Base-by-base conservation (phyloP, 73 alveolate genomes). In the Paramecium sexaurelia region DNA sequence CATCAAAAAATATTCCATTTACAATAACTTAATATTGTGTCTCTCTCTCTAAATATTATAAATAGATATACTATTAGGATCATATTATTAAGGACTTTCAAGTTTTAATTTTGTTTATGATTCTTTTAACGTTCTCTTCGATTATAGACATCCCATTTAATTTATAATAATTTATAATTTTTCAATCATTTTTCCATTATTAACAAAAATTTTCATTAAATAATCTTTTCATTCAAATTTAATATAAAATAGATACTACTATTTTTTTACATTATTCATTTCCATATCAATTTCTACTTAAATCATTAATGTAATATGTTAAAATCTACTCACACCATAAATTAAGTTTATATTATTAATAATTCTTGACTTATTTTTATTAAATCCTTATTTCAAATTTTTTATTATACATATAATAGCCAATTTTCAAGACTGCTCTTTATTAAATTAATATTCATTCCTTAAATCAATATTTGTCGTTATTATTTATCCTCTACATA, bases 1-100 rank as follows among this genome's bases (percentile, higher is more conserved):
- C 86, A 71, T 71, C 86, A 37, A 71, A 71, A 29, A 35, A 71
- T 32, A 71, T 37, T 71, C 86, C 86, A 71, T 71, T 71, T 33
- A 37, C 86, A 37, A 71, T 71, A 37, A 71, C 86, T 35, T 33
- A 35, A 71, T 71, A 71, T 71, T 71, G 27, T 5, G 56, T 37
- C 26, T 71, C 86, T 71, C 26, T 71, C 56, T 71, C 86, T 71
- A 71, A 32, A 32, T 27, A 27, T 35, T 1, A 71, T 33, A 11
- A 0, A 27, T 32, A 4, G 5, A 10, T 10, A 32, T 71, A 71
- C 86, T 71, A 3, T 71, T 35, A 11, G 86, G 86, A 36, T 71
- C 86, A 7, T 71, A 71, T 7, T 13, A 20, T 9, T 22, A 6
- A 27, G 56, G 55, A 35, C 20, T 36, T 3, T 71, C 43, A 10